Conservation (phyloP, 2,329 filamentous ascomycete genomes). For the Ceratocystis variospora region DNA sequence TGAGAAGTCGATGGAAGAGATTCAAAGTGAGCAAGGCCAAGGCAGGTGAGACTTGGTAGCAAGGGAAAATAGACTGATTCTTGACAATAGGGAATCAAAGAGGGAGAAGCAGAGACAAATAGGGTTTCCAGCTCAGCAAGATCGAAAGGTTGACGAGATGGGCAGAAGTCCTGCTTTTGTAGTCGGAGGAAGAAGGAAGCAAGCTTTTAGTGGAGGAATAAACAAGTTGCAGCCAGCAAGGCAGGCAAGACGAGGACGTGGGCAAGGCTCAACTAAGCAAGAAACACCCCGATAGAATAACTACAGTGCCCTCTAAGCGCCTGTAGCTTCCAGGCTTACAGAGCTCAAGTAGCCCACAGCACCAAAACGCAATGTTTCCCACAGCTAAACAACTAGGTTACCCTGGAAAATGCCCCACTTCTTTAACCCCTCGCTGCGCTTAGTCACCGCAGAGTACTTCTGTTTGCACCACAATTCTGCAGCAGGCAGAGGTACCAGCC, state of each 20-base stretch:
- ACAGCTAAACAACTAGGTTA: background rate
- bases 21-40: background rate
- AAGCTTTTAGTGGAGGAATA: background rate
- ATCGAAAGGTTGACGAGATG: background rate
- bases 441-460: slow-evolving; percentile 12
- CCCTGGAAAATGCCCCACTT: slow-evolving; percentile 9
- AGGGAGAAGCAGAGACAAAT: slow-evolving; percentile 1
- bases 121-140: background rate
- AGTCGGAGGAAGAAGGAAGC: background rate
- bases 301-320: too few species aligned
- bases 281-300: too few species aligned
- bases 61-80: background rate
- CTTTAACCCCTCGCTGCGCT: slow-evolving; percentile 12
- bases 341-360: too few species aligned
- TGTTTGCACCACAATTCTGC: background rate
- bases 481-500: slow-evolving; percentile 12
- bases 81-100: background rate
- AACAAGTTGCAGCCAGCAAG: slow-evolving; percentile 1
- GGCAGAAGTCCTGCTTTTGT: background rate
- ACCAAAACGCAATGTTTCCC: too few species aligned
- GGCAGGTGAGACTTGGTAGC: background rate
- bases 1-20: background rate
- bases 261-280: background rate
- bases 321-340: too few species aligned
- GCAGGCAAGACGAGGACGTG: background rate